Conservation (phyloP, 2,329 filamentous ascomycete genomes). For the Ophiognomonia clavigignenti-juglandacearum region DNA sequence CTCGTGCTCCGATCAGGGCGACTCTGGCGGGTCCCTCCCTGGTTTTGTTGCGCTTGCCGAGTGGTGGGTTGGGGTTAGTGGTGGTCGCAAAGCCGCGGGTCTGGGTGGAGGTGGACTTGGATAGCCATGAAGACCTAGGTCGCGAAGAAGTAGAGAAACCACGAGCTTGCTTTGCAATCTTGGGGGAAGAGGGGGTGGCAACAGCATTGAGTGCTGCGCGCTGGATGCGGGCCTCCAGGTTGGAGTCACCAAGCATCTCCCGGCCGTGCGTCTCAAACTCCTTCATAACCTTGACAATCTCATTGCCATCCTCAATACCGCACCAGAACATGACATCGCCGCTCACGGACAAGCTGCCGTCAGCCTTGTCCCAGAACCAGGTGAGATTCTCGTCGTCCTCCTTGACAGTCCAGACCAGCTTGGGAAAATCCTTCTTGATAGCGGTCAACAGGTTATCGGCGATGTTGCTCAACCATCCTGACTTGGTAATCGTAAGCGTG, state of each 20-base stretch:
- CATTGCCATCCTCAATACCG: constrained; percentile 74
- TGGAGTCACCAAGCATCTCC: constrained; percentile 84
- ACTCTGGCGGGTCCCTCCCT: constrained; percentile 75
- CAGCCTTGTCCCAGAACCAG: constrained; percentile 97
- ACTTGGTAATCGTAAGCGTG: constrained; percentile 88
- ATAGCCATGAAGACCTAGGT: constrained; percentile 11
- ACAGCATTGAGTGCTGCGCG: constrained; percentile 60
- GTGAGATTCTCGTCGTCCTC: constrained; percentile 94
- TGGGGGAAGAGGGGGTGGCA: constrained; percentile 18
- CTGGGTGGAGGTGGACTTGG: constrained; percentile 7
- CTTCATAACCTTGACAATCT: constrained; percentile 77
- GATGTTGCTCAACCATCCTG: constrained; percentile 90
- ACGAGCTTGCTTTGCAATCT: constrained; percentile 52
- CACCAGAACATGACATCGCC: constrained; percentile 97
- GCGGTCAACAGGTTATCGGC: constrained; percentile 92
- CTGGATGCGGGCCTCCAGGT: constrained; percentile 80
- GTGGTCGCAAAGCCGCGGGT: constrained; percentile 53
- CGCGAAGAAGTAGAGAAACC: constrained; percentile 60
- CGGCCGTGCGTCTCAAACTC: constrained; percentile 80
- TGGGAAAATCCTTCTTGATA: constrained; percentile 89
- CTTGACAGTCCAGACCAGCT: constrained; percentile 93
- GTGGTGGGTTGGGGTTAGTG: constrained; percentile 85
- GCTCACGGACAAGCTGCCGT: constrained; percentile 80
- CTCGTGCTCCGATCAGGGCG: constrained; percentile 84
- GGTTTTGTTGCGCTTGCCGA: constrained; percentile 82